A percentile compares a stretch with the other conserved stretches of the same genome.
phyloP scores from a whole-genome alignment of 2,329 filamentous ascomycete genomes.

The Xylariaceae sp. region DNA sequence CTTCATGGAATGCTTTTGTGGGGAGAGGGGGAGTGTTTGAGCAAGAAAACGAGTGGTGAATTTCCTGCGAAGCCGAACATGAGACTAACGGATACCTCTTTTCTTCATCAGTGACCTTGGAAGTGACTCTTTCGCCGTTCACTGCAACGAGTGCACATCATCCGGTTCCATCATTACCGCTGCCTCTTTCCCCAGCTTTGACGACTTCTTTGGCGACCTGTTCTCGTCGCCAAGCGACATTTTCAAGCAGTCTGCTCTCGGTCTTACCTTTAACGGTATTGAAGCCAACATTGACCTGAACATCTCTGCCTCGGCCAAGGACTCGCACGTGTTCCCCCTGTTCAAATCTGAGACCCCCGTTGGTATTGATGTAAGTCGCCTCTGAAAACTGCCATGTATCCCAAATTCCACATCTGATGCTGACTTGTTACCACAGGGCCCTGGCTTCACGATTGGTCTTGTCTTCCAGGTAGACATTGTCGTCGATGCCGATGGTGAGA shows the following conservation, averaged over 20 bases:
- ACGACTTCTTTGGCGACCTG: too few species aligned
- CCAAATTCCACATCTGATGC: background rate
- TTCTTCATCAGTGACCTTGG: too few species aligned
- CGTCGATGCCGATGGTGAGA: slow-evolving; percentile 20
- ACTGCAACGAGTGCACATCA: too few species aligned
- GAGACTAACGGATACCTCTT: too few species aligned
- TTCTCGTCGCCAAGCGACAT: too few species aligned
- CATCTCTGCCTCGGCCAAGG: slow-evolving; percentile 14
- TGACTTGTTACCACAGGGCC: slow-evolving; percentile 15
- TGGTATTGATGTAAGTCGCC: slow-evolving; percentile 23
- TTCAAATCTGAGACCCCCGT: slow-evolving; percentile 22
- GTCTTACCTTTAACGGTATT: slow-evolving; percentile 26
- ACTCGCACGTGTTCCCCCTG: slow-evolving; percentile 22
- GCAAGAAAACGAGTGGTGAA: too few species aligned
- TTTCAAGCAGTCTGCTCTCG: slow-evolving; percentile 23
- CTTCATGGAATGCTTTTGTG: too few species aligned
- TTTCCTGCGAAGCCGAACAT: too few species aligned
- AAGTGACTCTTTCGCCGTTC: too few species aligned
- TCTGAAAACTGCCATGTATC: background rate
- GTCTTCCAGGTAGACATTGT: slow-evolving; percentile 26
- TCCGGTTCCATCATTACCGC: too few species aligned
- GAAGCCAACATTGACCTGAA: slow-evolving; percentile 24
- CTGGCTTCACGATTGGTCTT: slow-evolving; percentile 24
- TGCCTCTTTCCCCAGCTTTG: too few species aligned
- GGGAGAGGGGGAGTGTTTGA: too few species aligned